phyloP scores from a whole-genome alignment of 2,329 filamentous ascomycete genomes.

The Colletotrichum scovillei region DNA sequence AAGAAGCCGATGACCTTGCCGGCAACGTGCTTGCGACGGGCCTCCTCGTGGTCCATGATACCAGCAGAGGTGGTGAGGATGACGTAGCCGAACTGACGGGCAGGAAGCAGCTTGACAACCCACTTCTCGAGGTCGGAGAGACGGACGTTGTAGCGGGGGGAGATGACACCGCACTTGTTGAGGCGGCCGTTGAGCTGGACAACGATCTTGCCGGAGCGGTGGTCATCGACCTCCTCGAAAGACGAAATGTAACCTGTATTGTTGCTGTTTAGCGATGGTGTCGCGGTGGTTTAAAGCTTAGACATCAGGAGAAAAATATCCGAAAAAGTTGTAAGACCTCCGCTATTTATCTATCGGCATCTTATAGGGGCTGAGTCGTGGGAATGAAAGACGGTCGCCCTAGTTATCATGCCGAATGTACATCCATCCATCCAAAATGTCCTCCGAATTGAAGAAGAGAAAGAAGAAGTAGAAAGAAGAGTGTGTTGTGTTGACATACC shows the following conservation, averaged over 20 bases:
- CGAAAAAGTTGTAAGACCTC: constrained; percentile 97
- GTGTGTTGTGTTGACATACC: constrained; percentile 72
- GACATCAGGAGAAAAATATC: constrained; percentile 77
- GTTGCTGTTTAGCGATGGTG: constrained; percentile 70
- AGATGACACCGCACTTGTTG: constrained; percentile 99
- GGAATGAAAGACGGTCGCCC: constrained; percentile 83
- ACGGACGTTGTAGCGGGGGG: constrained; percentile 98
- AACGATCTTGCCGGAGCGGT: constrained; percentile 99
- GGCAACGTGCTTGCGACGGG: constrained; percentile 85
- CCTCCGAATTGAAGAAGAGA: constrained; percentile 25
- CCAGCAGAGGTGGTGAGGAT: constrained; percentile 83
- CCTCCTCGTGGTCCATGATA: constrained; percentile 99
- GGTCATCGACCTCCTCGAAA: constrained; percentile 99
- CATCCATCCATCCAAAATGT: background rate
- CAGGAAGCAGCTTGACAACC: constrained; percentile 98
- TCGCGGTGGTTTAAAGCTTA: constrained; percentile 96
- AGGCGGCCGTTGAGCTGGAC: constrained; percentile 99
- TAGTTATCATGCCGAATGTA: constrained; percentile 99
- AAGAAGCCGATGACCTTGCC: constrained; percentile 99
- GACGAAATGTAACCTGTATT: constrained; percentile 90
- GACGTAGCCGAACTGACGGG: constrained; percentile 99
- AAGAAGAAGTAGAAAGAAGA: background rate
- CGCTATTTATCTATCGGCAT: constrained; percentile 95
- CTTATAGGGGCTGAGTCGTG: constrained; percentile 99
- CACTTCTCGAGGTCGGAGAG: constrained; percentile 99